phyloP scores from a whole-genome alignment of 768 basidiomycete genomes.

The Clathrus columnatus region DNA sequence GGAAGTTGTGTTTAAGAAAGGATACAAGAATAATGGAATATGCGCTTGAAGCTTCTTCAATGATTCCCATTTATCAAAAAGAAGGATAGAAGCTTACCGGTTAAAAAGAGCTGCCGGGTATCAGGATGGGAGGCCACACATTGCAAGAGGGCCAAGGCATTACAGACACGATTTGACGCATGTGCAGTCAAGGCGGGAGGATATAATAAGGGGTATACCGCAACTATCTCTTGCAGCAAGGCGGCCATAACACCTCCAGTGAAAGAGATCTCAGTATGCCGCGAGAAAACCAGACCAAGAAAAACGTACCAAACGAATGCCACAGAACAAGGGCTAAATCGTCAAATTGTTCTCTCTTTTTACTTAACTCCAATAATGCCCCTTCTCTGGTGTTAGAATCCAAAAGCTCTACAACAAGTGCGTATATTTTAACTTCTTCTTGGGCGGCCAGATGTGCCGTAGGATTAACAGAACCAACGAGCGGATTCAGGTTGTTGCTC shows the following conservation, averaged over 20 bases:
- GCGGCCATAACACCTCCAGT: conserved; percentile 90
- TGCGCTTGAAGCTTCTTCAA: conserved; percentile 50
- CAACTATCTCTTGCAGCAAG: conserved; percentile 93
- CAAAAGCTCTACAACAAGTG: conserved; percentile 80
- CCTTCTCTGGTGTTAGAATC: conserved; percentile 77
- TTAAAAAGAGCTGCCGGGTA: conserved; percentile 89
- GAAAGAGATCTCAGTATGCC: too few species aligned
- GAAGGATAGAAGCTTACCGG: conserved; percentile 45
- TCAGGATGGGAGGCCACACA: conserved; percentile 98
- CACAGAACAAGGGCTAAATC: conserved; percentile 95
- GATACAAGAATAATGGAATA: conserved; percentile 91
- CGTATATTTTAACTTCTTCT: conserved; percentile 81
- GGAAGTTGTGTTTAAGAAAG: conserved; percentile 96
- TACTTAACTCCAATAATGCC: conserved; percentile 91
- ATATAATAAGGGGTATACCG: conserved; percentile 91
- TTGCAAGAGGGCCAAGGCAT: conserved; percentile 93
- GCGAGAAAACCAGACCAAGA: conserved; percentile 1
- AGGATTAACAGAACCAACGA: neutral
- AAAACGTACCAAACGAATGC: conserved; percentile 87
- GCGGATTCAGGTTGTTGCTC: neutral
- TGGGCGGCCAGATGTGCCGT: conserved; percentile 14
- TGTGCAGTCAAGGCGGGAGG: conserved; percentile 96
- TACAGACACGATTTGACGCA: conserved; percentile 97
- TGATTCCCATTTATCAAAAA: neutral
- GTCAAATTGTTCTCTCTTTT: conserved; percentile 98